phyloP scores from a whole-genome alignment of 2,329 filamentous ascomycete species.

The Colletotrichum tabaci region DNA sequence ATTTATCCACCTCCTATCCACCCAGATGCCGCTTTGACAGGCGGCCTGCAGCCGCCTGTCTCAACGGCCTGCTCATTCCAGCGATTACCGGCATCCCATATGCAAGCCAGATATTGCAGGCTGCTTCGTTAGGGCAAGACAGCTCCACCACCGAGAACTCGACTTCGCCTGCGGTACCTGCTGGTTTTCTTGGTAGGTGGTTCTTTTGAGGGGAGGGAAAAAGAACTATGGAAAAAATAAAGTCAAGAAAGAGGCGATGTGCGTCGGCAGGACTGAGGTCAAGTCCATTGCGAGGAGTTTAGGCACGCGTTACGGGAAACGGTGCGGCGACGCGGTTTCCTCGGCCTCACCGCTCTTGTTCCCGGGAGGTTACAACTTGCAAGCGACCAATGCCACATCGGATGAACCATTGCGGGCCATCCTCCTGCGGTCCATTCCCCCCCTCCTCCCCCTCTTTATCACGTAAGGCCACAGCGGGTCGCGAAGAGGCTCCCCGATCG shows the following conservation, averaged over 20 bases:
- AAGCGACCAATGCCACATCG: background rate
- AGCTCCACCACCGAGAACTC: background rate
- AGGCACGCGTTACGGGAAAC: slow-evolving; percentile 4
- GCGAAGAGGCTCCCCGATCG: slow-evolving; percentile 10
- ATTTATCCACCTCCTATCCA: background rate
- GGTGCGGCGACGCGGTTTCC: background rate
- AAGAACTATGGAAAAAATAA: too few species aligned
- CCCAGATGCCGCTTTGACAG: slow-evolving; percentile 33
- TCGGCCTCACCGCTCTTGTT: slow-evolving; percentile 20
- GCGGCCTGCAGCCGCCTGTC: slow-evolving; percentile 17
- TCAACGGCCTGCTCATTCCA: slow-evolving; percentile 31
- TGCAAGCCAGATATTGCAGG: slow-evolving; percentile 33
- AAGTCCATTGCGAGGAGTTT: slow-evolving; percentile 5
- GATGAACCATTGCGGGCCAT: slow-evolving; percentile 12
- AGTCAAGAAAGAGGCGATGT: background rate
- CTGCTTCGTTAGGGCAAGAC: background rate
- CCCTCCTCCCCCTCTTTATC: too few species aligned
- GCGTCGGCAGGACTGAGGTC: background rate
- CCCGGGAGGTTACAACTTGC: background rate
- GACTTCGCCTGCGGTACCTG: background rate
- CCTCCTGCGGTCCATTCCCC: background rate
- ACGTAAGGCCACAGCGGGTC: background rate
- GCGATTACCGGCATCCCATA: slow-evolving; percentile 29
- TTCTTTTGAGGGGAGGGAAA: too few species aligned
- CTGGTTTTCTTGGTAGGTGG: background rate